Evolutionary conservation across 495 filamentous ascomycete genomes (phyloP).

Genomic region (Hypoxylon subgilvum): DNA sequence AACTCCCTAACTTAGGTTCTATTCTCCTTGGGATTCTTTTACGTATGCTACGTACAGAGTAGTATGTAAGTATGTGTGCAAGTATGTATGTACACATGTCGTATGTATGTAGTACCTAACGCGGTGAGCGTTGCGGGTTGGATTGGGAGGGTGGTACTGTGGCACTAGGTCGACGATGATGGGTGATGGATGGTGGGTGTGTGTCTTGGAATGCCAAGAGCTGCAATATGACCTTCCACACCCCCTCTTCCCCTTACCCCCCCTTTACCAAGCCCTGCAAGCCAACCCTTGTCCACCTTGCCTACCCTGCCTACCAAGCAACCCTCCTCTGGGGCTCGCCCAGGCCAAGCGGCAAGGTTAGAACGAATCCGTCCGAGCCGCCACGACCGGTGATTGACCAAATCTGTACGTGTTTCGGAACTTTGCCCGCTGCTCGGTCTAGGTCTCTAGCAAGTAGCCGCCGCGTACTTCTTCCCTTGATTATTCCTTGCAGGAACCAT

Average conservation of each 20-base stretch:
- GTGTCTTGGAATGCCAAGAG: conserved; percentile 30
- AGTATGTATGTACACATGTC: conserved; percentile 8
- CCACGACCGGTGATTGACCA: conserved; percentile 45
- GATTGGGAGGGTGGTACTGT: conserved; percentile 20
- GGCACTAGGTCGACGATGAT: too few relatives aligned
- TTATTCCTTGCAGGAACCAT: conserved; percentile 39
- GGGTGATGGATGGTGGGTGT: too few relatives aligned
- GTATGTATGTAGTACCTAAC: conserved; percentile 17
- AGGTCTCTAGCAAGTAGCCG: conserved; percentile 38
- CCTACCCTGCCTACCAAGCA: conserved; percentile 37
- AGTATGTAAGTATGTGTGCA: conserved; percentile 2
- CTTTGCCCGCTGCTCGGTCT: conserved; percentile 32
- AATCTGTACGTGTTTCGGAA: conserved; percentile 44
- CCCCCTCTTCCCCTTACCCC: conserved; percentile 15
- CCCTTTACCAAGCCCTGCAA: conserved; percentile 37
- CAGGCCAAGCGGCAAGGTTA: conserved; percentile 43
- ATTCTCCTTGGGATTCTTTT: too few relatives aligned
- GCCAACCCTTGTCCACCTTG: conserved; percentile 31
- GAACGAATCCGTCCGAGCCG: conserved; percentile 47
- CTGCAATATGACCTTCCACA: conserved; percentile 42
- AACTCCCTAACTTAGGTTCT: not conserved
- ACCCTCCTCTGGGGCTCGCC: conserved; percentile 38
- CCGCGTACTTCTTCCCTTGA: conserved; percentile 32
- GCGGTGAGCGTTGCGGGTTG: conserved; percentile 13
- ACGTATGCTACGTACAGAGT: not conserved